Evolutionary conservation across 2,329 filamentous ascomycete species (phyloP).

Genomic region (Aspergillus luchuensis): DNA sequence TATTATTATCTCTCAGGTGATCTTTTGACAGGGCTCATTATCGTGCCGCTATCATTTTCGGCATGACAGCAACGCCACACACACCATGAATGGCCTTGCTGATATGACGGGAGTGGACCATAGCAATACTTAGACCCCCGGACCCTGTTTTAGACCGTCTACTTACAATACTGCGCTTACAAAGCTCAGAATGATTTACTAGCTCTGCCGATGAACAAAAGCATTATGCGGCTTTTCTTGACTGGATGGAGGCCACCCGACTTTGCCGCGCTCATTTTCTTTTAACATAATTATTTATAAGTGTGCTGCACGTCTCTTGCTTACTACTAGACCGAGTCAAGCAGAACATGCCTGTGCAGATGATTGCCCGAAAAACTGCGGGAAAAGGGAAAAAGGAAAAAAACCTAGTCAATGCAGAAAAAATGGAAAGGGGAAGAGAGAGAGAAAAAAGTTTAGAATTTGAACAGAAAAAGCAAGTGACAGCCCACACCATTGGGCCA

Average conservation of each 20-base stretch:
- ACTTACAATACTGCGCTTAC: background rate
- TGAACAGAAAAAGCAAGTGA: background rate
- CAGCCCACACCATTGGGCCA: slow-evolving; percentile 16
- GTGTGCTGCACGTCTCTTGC: background rate
- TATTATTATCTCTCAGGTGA: background rate
- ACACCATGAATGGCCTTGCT: background rate
- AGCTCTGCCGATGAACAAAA: slow-evolving; percentile 4
- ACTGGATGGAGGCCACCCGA: slow-evolving; percentile 12
- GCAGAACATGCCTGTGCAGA: background rate
- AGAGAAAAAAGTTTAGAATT: slow-evolving; percentile 12
- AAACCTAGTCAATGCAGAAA: slow-evolving; percentile 5
- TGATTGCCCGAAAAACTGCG: background rate
- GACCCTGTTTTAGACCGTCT: slow-evolving; percentile 2
- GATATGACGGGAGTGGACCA: background rate
- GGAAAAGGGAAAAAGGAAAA: background rate
- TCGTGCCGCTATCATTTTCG: background rate
- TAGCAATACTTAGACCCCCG: background rate
- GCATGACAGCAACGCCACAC: background rate
- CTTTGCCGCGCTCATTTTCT: slow-evolving; percentile 14
- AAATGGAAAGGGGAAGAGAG: background rate
- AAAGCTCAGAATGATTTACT: background rate
- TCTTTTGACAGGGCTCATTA: background rate
- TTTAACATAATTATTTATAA: background rate
- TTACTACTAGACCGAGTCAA: background rate
- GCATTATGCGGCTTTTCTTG: slow-evolving; percentile 4